phyloP scores from a whole-genome alignment of 352 stramenopile genomes.

The Aphanomyces invadans region DNA sequence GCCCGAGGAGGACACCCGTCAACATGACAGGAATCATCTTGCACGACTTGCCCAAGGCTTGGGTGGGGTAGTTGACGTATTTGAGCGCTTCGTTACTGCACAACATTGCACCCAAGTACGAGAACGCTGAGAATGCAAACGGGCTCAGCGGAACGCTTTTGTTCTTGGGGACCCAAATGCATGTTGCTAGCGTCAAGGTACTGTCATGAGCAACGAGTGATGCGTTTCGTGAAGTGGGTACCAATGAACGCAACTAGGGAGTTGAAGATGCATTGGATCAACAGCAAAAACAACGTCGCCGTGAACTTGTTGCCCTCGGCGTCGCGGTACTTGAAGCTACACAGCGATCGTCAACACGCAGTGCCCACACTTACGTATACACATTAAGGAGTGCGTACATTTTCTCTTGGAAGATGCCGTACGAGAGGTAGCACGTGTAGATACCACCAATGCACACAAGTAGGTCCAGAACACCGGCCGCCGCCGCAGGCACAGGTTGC shows the following conservation, averaged over 20 bases:
- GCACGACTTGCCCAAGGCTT: slow-evolving; percentile 97
- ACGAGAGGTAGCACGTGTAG: slow-evolving; percentile 89
- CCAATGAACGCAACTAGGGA: slow-evolving; percentile 70
- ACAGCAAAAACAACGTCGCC: slow-evolving; percentile 88
- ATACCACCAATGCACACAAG: slow-evolving; percentile 81
- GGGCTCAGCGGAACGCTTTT: slow-evolving; percentile 59
- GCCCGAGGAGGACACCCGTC: slow-evolving; percentile 88
- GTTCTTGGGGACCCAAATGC: slow-evolving; percentile 72
- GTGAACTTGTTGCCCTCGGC: slow-evolving; percentile 83
- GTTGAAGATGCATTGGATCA: slow-evolving; percentile 89
- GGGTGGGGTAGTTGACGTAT: slow-evolving; percentile 95
- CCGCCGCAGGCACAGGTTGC: not conserved
- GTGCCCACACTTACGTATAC: no score
- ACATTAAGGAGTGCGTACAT: no score
- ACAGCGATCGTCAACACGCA: not conserved
- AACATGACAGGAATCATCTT: slow-evolving; percentile 99
- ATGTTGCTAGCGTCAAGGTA: slow-evolving; percentile 40
- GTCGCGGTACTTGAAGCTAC: slow-evolving; percentile 82
- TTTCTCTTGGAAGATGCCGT: slow-evolving; percentile 91
- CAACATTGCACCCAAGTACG: slow-evolving; percentile 87
- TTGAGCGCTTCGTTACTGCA: slow-evolving; percentile 90
- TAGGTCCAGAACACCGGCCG: slow-evolving; percentile 36
- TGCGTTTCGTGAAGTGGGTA: slow-evolving; percentile 8
- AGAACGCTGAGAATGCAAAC: slow-evolving; percentile 83
- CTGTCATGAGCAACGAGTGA: slow-evolving; percentile 1